These are phyloP conservation scores for Cladosporium sp. DNA, from an alignment of 2,329 filamentous ascomycete species.

Conservation along the genomic window DNA sequence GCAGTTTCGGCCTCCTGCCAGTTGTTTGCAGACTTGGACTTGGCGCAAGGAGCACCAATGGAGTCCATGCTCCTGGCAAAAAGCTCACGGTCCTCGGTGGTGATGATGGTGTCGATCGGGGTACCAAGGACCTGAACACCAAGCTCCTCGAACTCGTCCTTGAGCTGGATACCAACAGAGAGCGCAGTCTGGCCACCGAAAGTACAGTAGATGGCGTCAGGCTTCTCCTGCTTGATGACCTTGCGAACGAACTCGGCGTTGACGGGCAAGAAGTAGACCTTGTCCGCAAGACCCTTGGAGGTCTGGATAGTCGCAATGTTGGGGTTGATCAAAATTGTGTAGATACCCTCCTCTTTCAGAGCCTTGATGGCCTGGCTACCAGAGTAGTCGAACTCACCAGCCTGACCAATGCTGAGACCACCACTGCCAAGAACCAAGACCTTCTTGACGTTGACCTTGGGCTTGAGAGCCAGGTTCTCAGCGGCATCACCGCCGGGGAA, in stretches of 20 bases:
- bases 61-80: slow-evolving; percentile 98
- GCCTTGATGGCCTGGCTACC: slow-evolving; percentile 98
- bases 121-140: slow-evolving; percentile 94
- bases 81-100: slow-evolving; percentile 93
- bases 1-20: slow-evolving; percentile 83
- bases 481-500: slow-evolving; percentile 82
- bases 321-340: slow-evolving; percentile 96
- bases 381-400: slow-evolving; percentile 98
- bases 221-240: slow-evolving; percentile 89
- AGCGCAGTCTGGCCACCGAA: slow-evolving; percentile 97
- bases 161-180: slow-evolving; percentile 94
- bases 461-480: slow-evolving; percentile 72
- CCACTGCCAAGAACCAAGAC: slow-evolving; percentile 90
- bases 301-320: slow-evolving; percentile 99
- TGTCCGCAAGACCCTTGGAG: slow-evolving; percentile 94
- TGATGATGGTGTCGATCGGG: slow-evolving; percentile 96
- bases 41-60: slow-evolving; percentile 95
- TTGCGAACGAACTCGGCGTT: slow-evolving; percentile 96
- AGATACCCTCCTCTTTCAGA: slow-evolving; percentile 94
- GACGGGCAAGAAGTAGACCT: slow-evolving; percentile 97
- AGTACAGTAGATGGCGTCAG: slow-evolving; percentile 94
- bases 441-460: slow-evolving; percentile 83
- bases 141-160: slow-evolving; percentile 89
- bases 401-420: slow-evolving; percentile 94
- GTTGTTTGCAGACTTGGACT: slow-evolving; percentile 87